These are phyloP conservation scores for Arachis monticola DNA, from an alignment of 331 rosid species.

Conservation along the genomic window DNA sequence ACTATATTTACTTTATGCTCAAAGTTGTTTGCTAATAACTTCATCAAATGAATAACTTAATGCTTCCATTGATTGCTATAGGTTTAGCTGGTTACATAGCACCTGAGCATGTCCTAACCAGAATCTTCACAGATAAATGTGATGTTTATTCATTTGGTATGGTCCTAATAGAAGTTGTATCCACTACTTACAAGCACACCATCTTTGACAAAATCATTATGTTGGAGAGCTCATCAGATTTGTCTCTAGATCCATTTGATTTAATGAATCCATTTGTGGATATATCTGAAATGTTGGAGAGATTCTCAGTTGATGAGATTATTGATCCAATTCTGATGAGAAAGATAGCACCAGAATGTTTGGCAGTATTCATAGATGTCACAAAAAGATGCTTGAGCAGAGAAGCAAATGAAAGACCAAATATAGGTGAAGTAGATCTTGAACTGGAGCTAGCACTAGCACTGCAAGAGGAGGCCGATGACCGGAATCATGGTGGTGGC, in stretches of 20 bases:
- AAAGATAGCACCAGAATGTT: constrained; percentile 4
- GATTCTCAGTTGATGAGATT: not conserved
- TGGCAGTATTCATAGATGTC: not conserved
- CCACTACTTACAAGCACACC: not conserved
- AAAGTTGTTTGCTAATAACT: not conserved
- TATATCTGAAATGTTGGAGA: not conserved
- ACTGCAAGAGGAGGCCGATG: constrained; percentile 4
- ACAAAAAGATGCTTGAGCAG: not conserved
- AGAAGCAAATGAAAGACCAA: not conserved
- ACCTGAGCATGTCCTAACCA: not conserved
- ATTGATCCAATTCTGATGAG: constrained; percentile 20
- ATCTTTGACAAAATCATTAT: not conserved
- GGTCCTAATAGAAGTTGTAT: constrained; percentile 28
- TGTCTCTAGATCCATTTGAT: not conserved
- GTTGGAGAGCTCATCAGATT: not conserved
- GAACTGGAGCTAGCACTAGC: constrained; percentile 6
- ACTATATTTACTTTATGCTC: not conserved
- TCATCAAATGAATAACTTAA: not conserved
- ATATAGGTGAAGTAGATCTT: constrained; percentile 29
- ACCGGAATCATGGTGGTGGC: too few species aligned
- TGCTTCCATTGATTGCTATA: not conserved
- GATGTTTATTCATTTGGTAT: constrained; percentile 35
- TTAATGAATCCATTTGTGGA: not conserved
- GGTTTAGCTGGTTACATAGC: not conserved
- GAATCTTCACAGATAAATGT: constrained; percentile 3